Percentiles rank a stretch among this genome's conserved stretches.
Evolutionary conservation across 805 yeast genomes (phyloP).

Genomic region (Cephaloascus fragrans): DNA sequence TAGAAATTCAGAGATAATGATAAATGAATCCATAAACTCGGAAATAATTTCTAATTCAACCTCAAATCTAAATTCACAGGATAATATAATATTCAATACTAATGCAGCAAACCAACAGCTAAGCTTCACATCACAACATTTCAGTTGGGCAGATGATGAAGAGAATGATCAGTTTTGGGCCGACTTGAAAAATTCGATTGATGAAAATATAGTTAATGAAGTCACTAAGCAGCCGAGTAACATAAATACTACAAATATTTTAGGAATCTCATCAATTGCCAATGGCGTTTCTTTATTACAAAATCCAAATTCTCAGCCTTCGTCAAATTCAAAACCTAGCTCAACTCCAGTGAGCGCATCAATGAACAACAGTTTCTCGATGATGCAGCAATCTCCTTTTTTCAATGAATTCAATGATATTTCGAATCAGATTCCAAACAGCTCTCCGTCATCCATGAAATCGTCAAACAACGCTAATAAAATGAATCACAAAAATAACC

Average conservation of each 20-base stretch:
- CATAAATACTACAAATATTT: neutral
- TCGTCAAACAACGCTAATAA: neutral
- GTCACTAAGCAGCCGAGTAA: neutral
- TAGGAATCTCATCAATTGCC: neutral
- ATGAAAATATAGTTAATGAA: neutral
- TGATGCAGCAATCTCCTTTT: neutral
- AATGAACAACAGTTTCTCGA: neutral
- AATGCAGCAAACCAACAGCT: no score
- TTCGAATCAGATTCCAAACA: neutral
- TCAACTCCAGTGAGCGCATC: neutral
- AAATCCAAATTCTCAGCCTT: neutral
- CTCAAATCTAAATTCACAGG: no score
- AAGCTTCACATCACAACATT: slow-evolving; percentile 1
- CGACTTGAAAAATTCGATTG: slow-evolving; percentile 1
- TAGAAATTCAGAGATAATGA: neutral
- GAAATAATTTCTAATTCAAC: neutral
- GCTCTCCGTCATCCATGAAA: neutral
- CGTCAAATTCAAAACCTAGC: no score
- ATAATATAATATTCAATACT: no score
- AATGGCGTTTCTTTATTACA: neutral
- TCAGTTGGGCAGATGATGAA: slow-evolving; percentile 9
- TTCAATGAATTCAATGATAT: neutral
- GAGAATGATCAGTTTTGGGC: slow-evolving; percentile 4
- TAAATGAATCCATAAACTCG: neutral
- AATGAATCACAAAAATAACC: no score